Evolutionary conservation across 2,329 filamentous ascomycete genomes (phyloP), one percentile per base, ranked within the genome.

Genomic region (Xylariaceae sp.): DNA sequence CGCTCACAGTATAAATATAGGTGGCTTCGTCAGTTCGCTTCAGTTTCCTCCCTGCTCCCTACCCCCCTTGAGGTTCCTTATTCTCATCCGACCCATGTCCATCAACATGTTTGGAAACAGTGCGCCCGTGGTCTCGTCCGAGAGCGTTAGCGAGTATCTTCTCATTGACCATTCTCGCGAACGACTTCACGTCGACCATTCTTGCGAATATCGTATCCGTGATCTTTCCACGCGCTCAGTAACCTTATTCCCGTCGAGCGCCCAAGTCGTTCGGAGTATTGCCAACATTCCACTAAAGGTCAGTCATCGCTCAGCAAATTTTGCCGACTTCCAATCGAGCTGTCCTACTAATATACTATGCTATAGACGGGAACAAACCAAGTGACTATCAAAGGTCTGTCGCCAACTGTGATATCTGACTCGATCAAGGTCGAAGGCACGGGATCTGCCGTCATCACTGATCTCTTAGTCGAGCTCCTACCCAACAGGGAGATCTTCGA

Each of bases 201-300:
- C 47, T n/a, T 40, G 42, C 30, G 42, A 79, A 51, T 83, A 82
- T 62, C 73, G 74, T 31, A 65, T 86, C 53, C 75, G 76, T 39
- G 75, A 83, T 43, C 68, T 86, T 30, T 60, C 69, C 9, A 86
- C 84, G 32, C 78, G 78, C 44, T 77, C 77, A 0, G 82, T 88
- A 14, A 82, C 78, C 0, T 73, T 88, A 38, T 86, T 84, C 51
- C 83, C 83, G 0, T 71, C 72, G 2, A 71, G 77, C 54, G 84
- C 83, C 1, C 82, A 83, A 42, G 66, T 87, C 30, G 73, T 78
- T 11, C 75, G 83, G 22, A 79, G 85, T 46, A 75, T 87, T 60
- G 76, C 75, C 49, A 68, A 78, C 55, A 68, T 85, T 14, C 58
- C 61, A 1, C 70, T 83, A 17, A 70, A 73, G 61, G 70, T 74